Conservation (phyloP, 495 filamentous ascomycete species). For the Sphaerosporella brunnea region DNA sequence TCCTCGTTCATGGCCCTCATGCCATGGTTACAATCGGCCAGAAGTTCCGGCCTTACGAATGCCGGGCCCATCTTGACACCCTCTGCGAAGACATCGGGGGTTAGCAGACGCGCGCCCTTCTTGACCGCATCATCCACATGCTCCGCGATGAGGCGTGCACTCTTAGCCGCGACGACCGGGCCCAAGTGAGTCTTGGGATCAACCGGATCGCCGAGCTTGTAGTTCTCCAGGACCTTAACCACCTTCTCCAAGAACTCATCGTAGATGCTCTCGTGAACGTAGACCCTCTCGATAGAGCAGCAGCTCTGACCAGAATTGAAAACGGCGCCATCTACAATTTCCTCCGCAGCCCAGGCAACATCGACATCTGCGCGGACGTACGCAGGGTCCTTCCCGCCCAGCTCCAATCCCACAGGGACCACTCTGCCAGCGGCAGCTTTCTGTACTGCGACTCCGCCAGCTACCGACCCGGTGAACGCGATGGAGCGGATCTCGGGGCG, state of each 20-base stretch:
- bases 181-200: slow-evolving; percentile 66
- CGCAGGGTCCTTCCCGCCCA: slow-evolving; percentile 86
- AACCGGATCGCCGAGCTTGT: slow-evolving; percentile 74
- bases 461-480: slow-evolving; percentile 88
- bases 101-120: slow-evolving; percentile 69
- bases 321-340: slow-evolving; percentile 81
- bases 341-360: slow-evolving; percentile 71
- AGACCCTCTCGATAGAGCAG: slow-evolving; percentile 81
- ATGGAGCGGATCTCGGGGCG: slow-evolving; percentile 55
- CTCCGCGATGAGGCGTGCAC: slow-evolving; percentile 53
- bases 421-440: slow-evolving; percentile 61
- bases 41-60: slow-evolving; percentile 70
- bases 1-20: slow-evolving; percentile 92
- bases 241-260: slow-evolving; percentile 60
- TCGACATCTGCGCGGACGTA: slow-evolving; percentile 78
- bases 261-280: slow-evolving; percentile 71
- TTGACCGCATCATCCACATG: slow-evolving; percentile 72
- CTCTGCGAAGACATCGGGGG: slow-evolving; percentile 38
- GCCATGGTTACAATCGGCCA: slow-evolving; percentile 61
- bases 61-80: slow-evolving; percentile 30
- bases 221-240: slow-evolving; percentile 66
- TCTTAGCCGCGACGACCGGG: slow-evolving; percentile 65
- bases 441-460: slow-evolving; percentile 70
- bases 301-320: slow-evolving; percentile 98
- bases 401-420: slow-evolving; percentile 68